Base-by-base conservation (phyloP, 495 filamentous ascomycete species). In the Penicillium steckii region DNA sequence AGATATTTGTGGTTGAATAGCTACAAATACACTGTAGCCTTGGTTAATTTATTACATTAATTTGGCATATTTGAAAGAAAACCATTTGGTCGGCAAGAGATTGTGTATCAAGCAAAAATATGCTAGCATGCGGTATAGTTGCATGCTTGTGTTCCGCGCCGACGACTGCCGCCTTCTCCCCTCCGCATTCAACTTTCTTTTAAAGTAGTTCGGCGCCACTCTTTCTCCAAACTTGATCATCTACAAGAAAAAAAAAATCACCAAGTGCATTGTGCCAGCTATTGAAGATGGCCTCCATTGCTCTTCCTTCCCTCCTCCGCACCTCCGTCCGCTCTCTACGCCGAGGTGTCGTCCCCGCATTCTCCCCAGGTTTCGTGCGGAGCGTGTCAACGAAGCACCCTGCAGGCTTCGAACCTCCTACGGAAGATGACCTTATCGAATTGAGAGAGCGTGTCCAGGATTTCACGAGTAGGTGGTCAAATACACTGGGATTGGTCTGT, bases 361-460 rank as follows among this genome's bases (percentile, higher is more conserved):
- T 61, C 35, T 52, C 69, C 64, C 70, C 66, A 52, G 61, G 55
- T 62, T 70, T 66, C 21, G 44, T 30, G 45, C 70, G 71, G 38
- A 53, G 62, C 8, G 43, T 72, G 23, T 70, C 87, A 26, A 88
- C 87, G 10, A 97, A 96, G 65, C 94, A 97, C 69, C 91, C 94
- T 3, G 75, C 83, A 24, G 87, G 85, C 59, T 98, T 98, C 69
- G 76, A 72, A 6, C 80, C 91, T 27, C 94, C 94, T 0, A 78
- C 86, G 0, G 69, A 78, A 9, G 80, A 85, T 33, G 95, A 97
- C 40, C 80, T 98, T 12, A 49, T 80, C 3, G 93, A 97, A 67
- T 75, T 98, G 27, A 84, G 93, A 47, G 93, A 97, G 60, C 78
- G 89, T 13, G 92, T 96, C 12, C 91, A 93, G 56, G 94, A 97